These are phyloP conservation scores for Fusarium sp. DNA, from an alignment of 2,329 filamentous ascomycete genomes.

Conservation along the genomic window DNA sequence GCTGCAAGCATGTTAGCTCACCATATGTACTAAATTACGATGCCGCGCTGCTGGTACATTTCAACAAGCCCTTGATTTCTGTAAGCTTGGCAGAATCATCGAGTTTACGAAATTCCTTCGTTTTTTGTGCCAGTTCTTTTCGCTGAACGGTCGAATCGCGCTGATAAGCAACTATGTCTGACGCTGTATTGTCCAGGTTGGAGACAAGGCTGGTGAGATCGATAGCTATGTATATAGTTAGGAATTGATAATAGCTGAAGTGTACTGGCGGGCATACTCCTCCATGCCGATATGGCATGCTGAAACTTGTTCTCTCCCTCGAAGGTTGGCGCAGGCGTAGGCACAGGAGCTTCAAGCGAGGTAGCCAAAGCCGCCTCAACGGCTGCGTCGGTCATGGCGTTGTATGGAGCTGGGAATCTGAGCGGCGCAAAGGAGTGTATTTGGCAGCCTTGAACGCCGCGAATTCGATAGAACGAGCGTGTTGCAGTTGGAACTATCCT, in stretches of 20 bases:
- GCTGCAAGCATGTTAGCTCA: constrained; percentile 63
- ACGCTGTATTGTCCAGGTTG: constrained; percentile 91
- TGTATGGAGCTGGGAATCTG: constrained; percentile 21
- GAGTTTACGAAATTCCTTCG: constrained; percentile 95
- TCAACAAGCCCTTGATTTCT: constrained; percentile 90
- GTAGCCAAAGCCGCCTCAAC: constrained; percentile 50
- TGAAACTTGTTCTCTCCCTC: constrained; percentile 93
- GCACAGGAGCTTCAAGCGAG: constrained; percentile 42
- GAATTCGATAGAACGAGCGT: constrained; percentile 9
- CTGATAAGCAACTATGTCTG: constrained; percentile 93
- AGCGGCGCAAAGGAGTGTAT: constrained; percentile 36
- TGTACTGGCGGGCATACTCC: constrained; percentile 70
- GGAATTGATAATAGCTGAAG: constrained; percentile 2
- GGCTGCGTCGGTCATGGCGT: constrained; percentile 52
- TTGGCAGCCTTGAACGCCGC: constrained; percentile 29
- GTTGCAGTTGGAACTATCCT: constrained; percentile 9
- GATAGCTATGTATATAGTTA: constrained; percentile 72
- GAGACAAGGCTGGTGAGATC: constrained; percentile 87
- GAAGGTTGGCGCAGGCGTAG: constrained; percentile 47
- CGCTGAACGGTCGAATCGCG: constrained; percentile 95
- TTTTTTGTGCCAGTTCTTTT: constrained; percentile 98
- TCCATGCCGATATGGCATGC: constrained; percentile 94
- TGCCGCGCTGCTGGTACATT: constrained; percentile 66
- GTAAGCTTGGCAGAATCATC: constrained; percentile 88
- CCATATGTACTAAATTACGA: not conserved